A percentile compares a stretch with the other conserved stretches of the same genome.
Conservation (phyloP, 169 alveolate genomes). For the Babesia caballi region DNA sequence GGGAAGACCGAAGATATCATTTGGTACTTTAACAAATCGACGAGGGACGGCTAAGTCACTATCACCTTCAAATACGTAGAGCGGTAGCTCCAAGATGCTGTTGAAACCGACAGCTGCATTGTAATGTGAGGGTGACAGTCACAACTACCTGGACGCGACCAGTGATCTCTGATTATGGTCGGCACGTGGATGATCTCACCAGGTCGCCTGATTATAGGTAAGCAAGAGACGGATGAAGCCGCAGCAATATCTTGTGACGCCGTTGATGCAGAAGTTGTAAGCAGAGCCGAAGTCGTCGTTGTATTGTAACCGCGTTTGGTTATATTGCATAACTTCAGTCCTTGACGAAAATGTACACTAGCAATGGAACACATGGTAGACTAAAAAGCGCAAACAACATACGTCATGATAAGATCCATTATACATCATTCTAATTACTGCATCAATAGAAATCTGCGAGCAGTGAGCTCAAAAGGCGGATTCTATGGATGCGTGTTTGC, state of each 20-base stretch:
- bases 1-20: slow-evolving; percentile 81
- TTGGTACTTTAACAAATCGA: slow-evolving; percentile 71
- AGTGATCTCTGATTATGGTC: slow-evolving; percentile 72
- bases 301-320: too few species aligned
- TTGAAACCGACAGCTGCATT: slow-evolving; percentile 81
- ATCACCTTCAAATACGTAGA: slow-evolving; percentile 68
- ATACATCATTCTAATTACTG: too few species aligned
- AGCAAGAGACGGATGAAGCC: slow-evolving; percentile 25
- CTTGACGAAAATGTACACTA: too few species aligned
- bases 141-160: slow-evolving; percentile 76
- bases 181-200: slow-evolving; percentile 77
- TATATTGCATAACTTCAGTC: too few species aligned
- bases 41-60: slow-evolving; percentile 5
- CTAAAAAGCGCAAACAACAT: too few species aligned
- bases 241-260: background rate
- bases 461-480: too few species aligned
- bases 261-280: too few species aligned
- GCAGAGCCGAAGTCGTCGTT: too few species aligned
- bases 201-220: slow-evolving; percentile 78
- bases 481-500: too few species aligned
- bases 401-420: too few species aligned
- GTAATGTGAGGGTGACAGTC: background rate
- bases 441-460: too few species aligned
- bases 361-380: too few species aligned
- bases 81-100: slow-evolving; percentile 78